These are phyloP conservation scores for Boletellus deceptivus DNA, from an alignment of 1,284 basidiomycete species.

Conservation along the genomic window DNA sequence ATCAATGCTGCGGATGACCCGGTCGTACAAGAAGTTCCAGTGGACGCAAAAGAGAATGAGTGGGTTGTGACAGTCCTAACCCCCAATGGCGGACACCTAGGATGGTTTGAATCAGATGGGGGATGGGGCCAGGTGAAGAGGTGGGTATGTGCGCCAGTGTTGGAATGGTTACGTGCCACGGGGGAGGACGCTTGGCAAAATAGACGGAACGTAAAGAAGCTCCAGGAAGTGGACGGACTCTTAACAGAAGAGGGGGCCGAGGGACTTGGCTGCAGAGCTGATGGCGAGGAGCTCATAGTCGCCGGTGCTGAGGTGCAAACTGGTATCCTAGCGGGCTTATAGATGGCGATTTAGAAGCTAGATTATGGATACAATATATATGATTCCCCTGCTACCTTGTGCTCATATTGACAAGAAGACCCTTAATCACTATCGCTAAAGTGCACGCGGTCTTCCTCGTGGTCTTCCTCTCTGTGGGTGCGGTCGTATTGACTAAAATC, in stretches of 20 bases:
- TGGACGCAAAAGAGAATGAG: constrained; percentile 55
- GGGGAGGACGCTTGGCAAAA: constrained; percentile 51
- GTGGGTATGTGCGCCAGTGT: constrained; percentile 71
- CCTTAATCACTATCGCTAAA: constrained; percentile 81
- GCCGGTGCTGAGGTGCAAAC: constrained; percentile 37
- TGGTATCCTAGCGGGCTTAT: constrained; percentile 45
- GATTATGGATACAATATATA: constrained; percentile 15
- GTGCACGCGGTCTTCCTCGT: constrained; percentile 58
- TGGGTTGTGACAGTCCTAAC: constrained; percentile 77
- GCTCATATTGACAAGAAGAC: background rate
- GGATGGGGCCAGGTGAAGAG: constrained; percentile 47
- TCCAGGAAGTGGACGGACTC: constrained; percentile 56
- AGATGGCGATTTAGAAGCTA: constrained; percentile 17
- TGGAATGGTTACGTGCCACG: constrained; percentile 71
- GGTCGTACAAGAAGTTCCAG: constrained; percentile 66
- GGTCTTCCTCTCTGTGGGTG: constrained; percentile 53
- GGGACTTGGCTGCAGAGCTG: constrained; percentile 43
- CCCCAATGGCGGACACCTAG: constrained; percentile 85
- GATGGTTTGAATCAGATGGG: constrained; percentile 80
- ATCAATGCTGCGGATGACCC: constrained; percentile 94
- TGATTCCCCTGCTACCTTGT: constrained; percentile 11
- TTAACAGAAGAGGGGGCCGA: constrained; percentile 47
- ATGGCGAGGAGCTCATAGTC: constrained; percentile 39
- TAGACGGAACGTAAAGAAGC: constrained; percentile 26
- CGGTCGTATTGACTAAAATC: constrained; percentile 87